Evolutionary conservation across 2,329 filamentous ascomycete species (phyloP), one percentile per base, ranked within the genome.

Genomic region (Whalleya microplaca): DNA sequence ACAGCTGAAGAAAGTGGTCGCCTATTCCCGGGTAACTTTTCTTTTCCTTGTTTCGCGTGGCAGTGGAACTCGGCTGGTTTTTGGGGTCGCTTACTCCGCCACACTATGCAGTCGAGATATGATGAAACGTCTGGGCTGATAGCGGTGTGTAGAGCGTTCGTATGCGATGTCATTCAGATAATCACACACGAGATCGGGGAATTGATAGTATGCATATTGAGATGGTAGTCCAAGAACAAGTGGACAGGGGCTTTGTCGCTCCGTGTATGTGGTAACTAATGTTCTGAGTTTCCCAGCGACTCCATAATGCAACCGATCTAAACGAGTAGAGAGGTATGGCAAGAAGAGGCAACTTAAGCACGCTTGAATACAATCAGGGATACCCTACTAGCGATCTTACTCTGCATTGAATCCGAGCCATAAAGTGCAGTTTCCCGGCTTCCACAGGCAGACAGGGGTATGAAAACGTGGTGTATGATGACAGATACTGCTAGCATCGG

Each of bases 81-180:
- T 53, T 40, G 46, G 19, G 16, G 21, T 2, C 41, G 1, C 23
- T 10, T 20, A 20, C 47, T 56, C 46, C 46, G 52, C 42, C 42
- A n/a, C 19, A 21, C 16, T 44, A 50, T 45, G 45, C 20, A 27
- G 42, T 44, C 12, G 10, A 53, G 42, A 49, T 56, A 37, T 45
- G 49, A 56, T 21, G 23, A 47, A n/a, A n/a, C 18, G n/a, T 49
- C 14, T 2, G 19, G n/a, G 4, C 37, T 43, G 37, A 21, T 49
- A 21, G 47, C 37, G 47, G 47, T 40, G 40, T 42, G 37, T 3
- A 18, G 21, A 21, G 18, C n/a, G 40, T 9, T 12, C 18, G 23
- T 29, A 49, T 41, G 42, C 42, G 40, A 49, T 20, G 21, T 19
- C 14, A 19, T 32, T 32, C n/a, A n/a, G n/a, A n/a, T 46, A 12